Conservation (phyloP, 345 rosid species). For the Brassica incana region DNA sequence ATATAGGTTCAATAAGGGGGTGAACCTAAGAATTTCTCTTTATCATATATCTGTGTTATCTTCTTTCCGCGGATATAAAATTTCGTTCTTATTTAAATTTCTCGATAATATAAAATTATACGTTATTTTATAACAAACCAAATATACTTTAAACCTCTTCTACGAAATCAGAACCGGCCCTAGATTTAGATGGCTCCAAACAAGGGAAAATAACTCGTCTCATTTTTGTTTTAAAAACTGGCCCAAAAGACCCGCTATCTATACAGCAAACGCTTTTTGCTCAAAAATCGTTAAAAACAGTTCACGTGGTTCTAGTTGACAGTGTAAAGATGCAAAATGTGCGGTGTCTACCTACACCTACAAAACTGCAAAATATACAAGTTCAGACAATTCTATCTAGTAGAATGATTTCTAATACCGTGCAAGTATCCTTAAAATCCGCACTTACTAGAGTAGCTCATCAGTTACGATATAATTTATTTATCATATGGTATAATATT, state of each 20-base stretch:
- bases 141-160: not conserved
- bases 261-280: too few species aligned
- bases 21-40: too few species aligned
- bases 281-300: too few species aligned
- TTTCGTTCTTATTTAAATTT: too few species aligned
- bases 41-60: too few species aligned
- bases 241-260: not conserved
- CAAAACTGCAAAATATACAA: not conserved
- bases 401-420: not conserved
- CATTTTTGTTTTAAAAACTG: not conserved
- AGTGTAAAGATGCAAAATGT: not conserved
- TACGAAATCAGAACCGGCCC: not conserved
- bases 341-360: too few species aligned
- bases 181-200: not conserved
- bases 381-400: not conserved
- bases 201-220: not conserved
- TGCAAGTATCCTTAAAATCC: not conserved
- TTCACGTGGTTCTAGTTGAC: not conserved
- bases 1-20: too few species aligned
- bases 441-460: not conserved
- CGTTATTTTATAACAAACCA: not conserved
- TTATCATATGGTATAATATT: not conserved
- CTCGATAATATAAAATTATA: too few species aligned
- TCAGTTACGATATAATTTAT: not conserved
- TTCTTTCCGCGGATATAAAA: too few species aligned